Evolutionary conservation across 108 stramenopile genomes (phyloP).

Genomic region (Pseudonitzschia multiseries): DNA sequence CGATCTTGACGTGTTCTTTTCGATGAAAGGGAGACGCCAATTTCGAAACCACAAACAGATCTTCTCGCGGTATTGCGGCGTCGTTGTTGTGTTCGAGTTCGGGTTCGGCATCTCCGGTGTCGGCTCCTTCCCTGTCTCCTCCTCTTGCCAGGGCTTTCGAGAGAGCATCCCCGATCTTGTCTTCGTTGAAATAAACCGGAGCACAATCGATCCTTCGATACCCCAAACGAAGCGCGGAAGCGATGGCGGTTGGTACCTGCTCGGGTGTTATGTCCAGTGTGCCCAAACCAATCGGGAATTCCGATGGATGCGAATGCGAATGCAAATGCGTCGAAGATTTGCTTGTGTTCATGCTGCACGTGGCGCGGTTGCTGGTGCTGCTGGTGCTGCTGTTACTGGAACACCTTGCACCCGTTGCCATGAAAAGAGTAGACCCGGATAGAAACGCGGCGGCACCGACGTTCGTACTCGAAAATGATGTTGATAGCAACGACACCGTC

Average conservation of each 20-base stretch:
- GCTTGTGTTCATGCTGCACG: background rate
- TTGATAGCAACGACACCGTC: background rate
- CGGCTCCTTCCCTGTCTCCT: background rate
- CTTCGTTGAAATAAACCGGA: conserved; percentile 79
- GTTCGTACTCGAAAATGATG: conserved; percentile 2
- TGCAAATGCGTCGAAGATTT: background rate
- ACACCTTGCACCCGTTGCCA: conserved; percentile 3
- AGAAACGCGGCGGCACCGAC: background rate
- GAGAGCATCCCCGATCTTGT: conserved; percentile 67
- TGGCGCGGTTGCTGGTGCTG: background rate
- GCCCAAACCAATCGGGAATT: conserved; percentile 38
- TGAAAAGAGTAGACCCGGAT: background rate
- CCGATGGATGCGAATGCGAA: conserved; percentile 1
- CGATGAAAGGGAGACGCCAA: conserved; percentile 73
- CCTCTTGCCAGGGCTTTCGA: conserved; percentile 3
- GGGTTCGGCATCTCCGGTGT: too few species aligned
- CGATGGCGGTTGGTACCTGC: conserved; percentile 25
- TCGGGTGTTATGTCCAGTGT: conserved; percentile 34
- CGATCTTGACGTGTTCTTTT: conserved; percentile 72
- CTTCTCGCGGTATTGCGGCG: conserved; percentile 41
- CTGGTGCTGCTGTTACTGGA: background rate
- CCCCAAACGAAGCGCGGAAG: conserved; percentile 49
- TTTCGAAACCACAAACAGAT: conserved; percentile 86
- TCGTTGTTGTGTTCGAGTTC: background rate
- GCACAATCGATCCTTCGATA: conserved; percentile 74